Conservation (phyloP, 305 asterid genomes). For the Lippia alba region DNA sequence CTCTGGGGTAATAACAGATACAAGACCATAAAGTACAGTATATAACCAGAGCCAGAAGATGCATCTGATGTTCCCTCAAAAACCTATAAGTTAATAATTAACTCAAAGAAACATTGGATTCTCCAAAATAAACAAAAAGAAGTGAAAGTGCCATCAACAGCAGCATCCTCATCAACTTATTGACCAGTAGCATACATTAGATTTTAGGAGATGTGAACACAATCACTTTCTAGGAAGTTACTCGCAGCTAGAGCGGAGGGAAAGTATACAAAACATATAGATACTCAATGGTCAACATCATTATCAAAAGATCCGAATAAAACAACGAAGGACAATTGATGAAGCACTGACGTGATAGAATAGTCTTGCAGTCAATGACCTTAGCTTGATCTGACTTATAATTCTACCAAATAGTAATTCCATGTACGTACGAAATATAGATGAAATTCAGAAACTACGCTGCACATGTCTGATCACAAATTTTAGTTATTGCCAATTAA, state of each 20-base stretch:
- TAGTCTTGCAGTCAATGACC: constrained; percentile 7
- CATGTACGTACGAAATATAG: constrained; percentile 12
- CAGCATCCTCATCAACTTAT: constrained; percentile 19
- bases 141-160: constrained; percentile 18
- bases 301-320: constrained; percentile 7
- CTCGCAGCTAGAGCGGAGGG: background rate
- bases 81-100: constrained; percentile 1
- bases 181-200: constrained; percentile 11
- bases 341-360: constrained; percentile 11
- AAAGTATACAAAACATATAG: constrained; percentile 12
- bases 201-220: background rate
- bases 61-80: constrained; percentile 16
- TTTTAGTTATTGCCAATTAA: too few relatives aligned
- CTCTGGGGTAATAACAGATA: constrained; percentile 46
- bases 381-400: constrained; percentile 2
- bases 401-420: constrained; percentile 15
- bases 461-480: background rate
- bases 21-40: constrained; percentile 19
- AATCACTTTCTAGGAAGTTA: background rate
- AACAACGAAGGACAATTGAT: background rate
- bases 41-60: constrained; percentile 18
- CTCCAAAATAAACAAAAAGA: constrained; percentile 10
- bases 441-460: constrained; percentile 16
- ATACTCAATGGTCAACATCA: constrained; percentile 17
- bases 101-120: background rate